A percentile compares a stretch with the other conserved stretches of the same genome.
Conservation (phyloP, 1,284 basidiomycete species). For the Sanghuangporus sanghuang region DNA sequence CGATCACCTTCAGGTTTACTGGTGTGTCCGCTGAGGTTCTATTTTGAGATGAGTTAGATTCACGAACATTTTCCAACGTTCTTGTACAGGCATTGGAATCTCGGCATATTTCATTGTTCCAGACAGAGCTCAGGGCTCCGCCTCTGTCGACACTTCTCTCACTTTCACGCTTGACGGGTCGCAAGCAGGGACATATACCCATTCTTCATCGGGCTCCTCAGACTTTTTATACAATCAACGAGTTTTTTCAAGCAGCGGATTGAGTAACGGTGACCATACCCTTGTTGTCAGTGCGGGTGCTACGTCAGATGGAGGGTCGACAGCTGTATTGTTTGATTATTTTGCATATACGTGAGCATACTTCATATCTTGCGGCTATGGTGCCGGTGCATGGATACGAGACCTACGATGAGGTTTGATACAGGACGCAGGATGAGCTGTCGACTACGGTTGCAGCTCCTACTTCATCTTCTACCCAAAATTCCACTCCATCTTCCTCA, state of each 20-base stretch:
- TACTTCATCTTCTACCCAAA: background rate
- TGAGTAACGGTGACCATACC: background rate
- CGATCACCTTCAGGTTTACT: conserved; percentile 2
- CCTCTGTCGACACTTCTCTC: conserved; percentile 4
- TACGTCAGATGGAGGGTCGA: background rate
- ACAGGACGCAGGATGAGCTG: background rate
- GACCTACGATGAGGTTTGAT: background rate
- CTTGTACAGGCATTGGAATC: conserved; percentile 3
- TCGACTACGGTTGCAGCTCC: background rate
- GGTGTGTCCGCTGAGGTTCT: background rate
- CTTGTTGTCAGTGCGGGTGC: background rate
- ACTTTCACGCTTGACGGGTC: conserved; percentile 9
- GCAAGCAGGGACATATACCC: conserved; percentile 10
- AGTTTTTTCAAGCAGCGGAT: background rate
- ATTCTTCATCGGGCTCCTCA: background rate
- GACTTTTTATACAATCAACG: conserved; percentile 13
- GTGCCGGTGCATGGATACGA: background rate
- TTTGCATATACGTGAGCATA: conserved; percentile 13
- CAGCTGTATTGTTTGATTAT: conserved; percentile 16
- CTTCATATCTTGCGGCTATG: background rate
- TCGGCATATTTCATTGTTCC: conserved; percentile 11
- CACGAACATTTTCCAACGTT: background rate
- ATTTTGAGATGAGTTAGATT: background rate
- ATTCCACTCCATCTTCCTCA: too few relatives aligned
- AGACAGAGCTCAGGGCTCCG: background rate